A percentile compares a stretch with the other conserved stretches of the same genome.
phyloP scores from a whole-genome alignment of 192 early-diverging fungal species.

The Entrophospora sp. region DNA sequence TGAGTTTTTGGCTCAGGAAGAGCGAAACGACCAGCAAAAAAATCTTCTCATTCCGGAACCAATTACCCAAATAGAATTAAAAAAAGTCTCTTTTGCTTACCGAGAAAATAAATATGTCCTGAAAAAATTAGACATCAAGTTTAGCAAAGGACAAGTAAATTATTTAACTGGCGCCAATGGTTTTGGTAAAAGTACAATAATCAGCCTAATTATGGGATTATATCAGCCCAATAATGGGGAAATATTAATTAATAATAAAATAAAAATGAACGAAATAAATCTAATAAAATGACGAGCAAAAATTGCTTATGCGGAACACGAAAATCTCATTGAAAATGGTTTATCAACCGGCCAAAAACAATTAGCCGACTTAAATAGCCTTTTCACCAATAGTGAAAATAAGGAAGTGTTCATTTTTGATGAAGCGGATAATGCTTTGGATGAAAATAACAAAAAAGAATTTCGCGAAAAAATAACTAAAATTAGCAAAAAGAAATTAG shows the following conservation, averaged over 20 bases:
- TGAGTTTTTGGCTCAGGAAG: not conserved
- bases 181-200: not conserved
- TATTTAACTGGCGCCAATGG: not conserved
- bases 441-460: conserved; percentile 11
- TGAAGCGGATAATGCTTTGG: no score
- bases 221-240: not conserved
- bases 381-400: not conserved
- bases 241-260: conserved; percentile 2
- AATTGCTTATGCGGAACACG: conserved; percentile 6
- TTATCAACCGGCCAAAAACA: conserved; percentile 13
- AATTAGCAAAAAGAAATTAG: conserved; percentile 9
- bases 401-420: conserved; percentile 18
- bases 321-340: conserved; percentile 13
- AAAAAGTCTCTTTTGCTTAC: conserved; percentile 4
- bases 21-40: conserved; percentile 3
- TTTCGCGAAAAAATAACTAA: conserved; percentile 2
- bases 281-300: not conserved
- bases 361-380: not conserved
- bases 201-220: conserved; percentile 10
- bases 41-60: not conserved
- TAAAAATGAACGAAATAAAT: not conserved
- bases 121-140: not conserved
- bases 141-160: not conserved
- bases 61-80: not conserved
- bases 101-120: not conserved